phyloP scores from a whole-genome alignment of 371 early-diverging fungal species.

The Haplosporangium sp. region DNA sequence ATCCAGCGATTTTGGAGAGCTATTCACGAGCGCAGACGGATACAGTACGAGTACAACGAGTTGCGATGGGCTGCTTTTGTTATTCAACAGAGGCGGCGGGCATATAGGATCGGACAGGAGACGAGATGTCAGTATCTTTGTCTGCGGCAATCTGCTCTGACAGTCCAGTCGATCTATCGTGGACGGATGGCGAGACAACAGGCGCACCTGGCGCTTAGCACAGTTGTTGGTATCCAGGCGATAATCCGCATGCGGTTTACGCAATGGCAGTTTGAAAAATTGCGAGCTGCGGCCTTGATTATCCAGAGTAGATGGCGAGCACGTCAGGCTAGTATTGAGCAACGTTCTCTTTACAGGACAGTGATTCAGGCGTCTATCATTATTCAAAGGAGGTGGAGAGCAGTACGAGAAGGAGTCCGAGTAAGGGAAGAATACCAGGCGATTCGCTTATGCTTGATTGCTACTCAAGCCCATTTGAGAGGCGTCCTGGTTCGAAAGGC shows the following conservation, averaged over 20 bases:
- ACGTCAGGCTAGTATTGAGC: conserved; percentile 16
- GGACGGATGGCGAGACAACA: conserved; percentile 28
- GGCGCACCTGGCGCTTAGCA: conserved; percentile 6
- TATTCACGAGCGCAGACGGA: conserved; percentile 17
- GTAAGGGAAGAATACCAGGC: conserved; percentile 18
- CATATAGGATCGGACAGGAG: conserved; percentile 15
- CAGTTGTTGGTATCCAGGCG: conserved; percentile 34
- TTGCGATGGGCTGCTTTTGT: conserved; percentile 29
- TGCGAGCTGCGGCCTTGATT: conserved; percentile 27
- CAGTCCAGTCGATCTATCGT: conserved; percentile 36
- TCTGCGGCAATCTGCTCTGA: conserved; percentile 19
- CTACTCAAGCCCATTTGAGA: conserved; percentile 31
- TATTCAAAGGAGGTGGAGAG: conserved; percentile 46
- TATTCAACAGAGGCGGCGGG: conserved; percentile 46
- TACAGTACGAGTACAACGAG: conserved; percentile 23
- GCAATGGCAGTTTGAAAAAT: conserved; percentile 28
- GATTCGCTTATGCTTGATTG: conserved; percentile 13
- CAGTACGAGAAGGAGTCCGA: conserved; percentile 18
- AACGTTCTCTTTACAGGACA: conserved; percentile 18
- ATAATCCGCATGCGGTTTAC: conserved; percentile 31
- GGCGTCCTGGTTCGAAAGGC: conserved; percentile 21
- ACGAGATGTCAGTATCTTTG: conserved; percentile 9
- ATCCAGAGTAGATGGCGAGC: conserved; percentile 47
- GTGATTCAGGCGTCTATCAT: conserved; percentile 19
- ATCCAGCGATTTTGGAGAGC: conserved; percentile 43